Conservation (phyloP, 805 yeast species). For the Isabelozyma heimii region DNA sequence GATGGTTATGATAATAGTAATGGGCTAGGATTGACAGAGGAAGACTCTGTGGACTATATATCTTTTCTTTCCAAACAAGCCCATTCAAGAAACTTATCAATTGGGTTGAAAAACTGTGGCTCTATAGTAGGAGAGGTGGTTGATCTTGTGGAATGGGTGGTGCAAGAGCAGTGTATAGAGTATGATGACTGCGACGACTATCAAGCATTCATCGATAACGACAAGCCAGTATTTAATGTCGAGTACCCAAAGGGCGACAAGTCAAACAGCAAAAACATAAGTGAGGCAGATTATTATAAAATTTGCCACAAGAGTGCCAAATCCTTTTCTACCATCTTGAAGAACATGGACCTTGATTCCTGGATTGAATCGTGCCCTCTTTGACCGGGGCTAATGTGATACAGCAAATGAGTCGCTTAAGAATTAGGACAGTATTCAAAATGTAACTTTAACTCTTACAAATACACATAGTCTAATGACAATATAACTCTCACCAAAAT, state of each 20-base stretch:
- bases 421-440: no score
- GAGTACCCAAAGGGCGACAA: conserved; percentile 22
- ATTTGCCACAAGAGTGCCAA: conserved; percentile 7
- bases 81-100: conserved; percentile 14
- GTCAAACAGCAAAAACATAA: conserved; percentile 6
- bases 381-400: background rate
- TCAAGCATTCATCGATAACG: conserved; percentile 8
- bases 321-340: conserved; percentile 17
- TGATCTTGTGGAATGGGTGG: conserved; percentile 17
- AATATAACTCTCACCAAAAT: no score
- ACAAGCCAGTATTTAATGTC: conserved; percentile 21
- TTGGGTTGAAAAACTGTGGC: conserved; percentile 23
- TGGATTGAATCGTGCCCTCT: conserved; percentile 13
- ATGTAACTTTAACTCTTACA: no score
- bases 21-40: conserved; percentile 20
- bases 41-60: conserved; percentile 19
- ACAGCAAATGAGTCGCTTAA: no score
- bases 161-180: conserved; percentile 25
- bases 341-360: conserved; percentile 18
- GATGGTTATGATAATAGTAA: conserved; percentile 26
- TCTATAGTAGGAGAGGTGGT: conserved; percentile 15
- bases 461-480: no score
- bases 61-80: conserved; percentile 15
- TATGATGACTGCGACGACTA: conserved; percentile 19
- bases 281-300: background rate